A percentile compares a stretch with the other conserved stretches of the same genome.
Conservation (phyloP, 176 grass and related monocot genomes). For the Carex kokanica region DNA sequence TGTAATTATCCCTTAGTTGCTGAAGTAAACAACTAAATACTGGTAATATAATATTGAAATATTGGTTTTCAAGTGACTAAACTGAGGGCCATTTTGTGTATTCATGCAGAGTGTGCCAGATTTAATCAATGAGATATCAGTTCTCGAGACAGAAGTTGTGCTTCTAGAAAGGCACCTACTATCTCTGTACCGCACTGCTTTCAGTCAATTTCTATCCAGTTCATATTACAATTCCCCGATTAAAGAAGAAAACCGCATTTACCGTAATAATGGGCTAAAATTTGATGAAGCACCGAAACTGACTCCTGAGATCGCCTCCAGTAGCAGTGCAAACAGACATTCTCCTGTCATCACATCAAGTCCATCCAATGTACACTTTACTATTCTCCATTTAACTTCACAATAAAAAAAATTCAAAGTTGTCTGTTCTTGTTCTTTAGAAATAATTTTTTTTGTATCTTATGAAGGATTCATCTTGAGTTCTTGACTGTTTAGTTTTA, state of each 20-base stretch:
- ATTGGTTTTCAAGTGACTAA: not conserved
- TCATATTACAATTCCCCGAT: not conserved
- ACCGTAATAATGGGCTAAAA: not conserved
- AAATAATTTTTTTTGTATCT: not conserved
- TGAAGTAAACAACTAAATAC: not conserved
- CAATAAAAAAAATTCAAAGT: not conserved
- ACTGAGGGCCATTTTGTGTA: not conserved
- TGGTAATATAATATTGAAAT: not conserved
- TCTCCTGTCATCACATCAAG: not conserved
- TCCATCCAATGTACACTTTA: not conserved
- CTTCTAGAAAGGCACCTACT: slow-evolving; percentile 27
- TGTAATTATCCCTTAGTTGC: not conserved
- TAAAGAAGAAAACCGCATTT: not conserved
- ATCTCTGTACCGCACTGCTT: slow-evolving; percentile 26
- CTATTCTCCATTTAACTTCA: not conserved
- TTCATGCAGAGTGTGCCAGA: slow-evolving; percentile 30
- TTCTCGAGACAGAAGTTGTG: slow-evolving; percentile 37
- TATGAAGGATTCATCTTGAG: not conserved
- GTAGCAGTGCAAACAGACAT: not conserved
- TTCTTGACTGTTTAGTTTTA: not conserved
- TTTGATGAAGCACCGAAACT: not conserved
- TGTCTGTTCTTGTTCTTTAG: not conserved
- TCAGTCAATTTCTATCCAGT: not conserved
- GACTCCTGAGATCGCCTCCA: not conserved
- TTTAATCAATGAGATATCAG: slow-evolving; percentile 32